phyloP scores from a whole-genome alignment of 2,329 filamentous ascomycete species.

The Sporothrix globosa region DNA sequence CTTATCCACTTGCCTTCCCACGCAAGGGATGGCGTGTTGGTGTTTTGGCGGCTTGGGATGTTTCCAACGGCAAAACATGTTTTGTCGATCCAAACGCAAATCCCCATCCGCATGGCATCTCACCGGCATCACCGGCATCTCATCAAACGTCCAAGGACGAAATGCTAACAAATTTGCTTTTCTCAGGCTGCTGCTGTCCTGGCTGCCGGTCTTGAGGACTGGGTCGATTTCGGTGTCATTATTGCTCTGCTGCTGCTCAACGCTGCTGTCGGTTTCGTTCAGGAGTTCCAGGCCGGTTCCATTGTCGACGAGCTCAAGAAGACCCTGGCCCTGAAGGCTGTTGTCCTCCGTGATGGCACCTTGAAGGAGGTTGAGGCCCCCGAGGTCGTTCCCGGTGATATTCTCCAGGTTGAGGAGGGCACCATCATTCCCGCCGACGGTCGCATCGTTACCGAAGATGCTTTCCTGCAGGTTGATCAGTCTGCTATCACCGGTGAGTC shows the following conservation, averaged over 20 bases:
- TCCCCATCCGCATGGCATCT: not conserved
- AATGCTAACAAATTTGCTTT: slow-evolving; percentile 21
- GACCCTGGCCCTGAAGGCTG: slow-evolving; percentile 74
- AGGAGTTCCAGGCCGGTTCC: slow-evolving; percentile 87
- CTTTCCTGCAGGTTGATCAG: slow-evolving; percentile 88
- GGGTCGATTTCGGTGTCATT: slow-evolving; percentile 94
- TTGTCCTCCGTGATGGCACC: slow-evolving; percentile 78
- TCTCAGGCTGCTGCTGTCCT: slow-evolving; percentile 71
- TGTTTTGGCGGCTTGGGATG: not conserved
- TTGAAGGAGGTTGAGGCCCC: slow-evolving; percentile 79
- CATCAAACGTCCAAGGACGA: not conserved
- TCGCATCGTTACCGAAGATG: slow-evolving; percentile 78
- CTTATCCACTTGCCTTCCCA: slow-evolving; percentile 8
- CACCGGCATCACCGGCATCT: not conserved
- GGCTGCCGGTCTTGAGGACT: slow-evolving; percentile 81
- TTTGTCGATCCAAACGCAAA: slow-evolving; percentile 34
- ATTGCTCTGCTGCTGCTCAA: slow-evolving; percentile 78
- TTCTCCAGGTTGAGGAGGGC: slow-evolving; percentile 87
- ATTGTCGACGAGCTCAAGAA: slow-evolving; percentile 92
- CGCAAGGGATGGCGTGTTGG: slow-evolving; percentile 11
- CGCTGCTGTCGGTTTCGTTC: slow-evolving; percentile 81
- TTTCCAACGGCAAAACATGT: slow-evolving; percentile 23
- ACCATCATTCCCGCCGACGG: slow-evolving; percentile 91
- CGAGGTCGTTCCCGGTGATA: slow-evolving; percentile 86
- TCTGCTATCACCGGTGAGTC: slow-evolving; percentile 91